Evolutionary conservation across 768 basidiomycete genomes (phyloP).

Genomic region (Phylloporus arenicola): DNA sequence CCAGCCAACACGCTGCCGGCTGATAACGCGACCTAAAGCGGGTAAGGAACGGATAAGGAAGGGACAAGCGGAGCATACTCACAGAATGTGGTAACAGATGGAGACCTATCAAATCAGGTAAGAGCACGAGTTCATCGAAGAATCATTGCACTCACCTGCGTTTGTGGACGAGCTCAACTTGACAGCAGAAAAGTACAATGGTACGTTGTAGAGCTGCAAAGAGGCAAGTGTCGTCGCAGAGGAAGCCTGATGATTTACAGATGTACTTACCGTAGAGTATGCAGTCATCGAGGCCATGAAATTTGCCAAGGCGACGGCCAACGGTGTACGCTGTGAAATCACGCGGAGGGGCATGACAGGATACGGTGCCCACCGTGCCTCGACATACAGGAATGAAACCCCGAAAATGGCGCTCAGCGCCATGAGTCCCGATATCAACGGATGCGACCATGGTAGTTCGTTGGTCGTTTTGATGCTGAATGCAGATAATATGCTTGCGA

Average conservation of each 20-base stretch:
- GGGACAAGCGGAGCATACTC: conserved; percentile 35
- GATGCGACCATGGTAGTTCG: conserved; percentile 70
- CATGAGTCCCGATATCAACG: conserved; percentile 65
- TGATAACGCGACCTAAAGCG: conserved; percentile 65
- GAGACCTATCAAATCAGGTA: conserved; percentile 45
- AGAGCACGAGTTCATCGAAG: not conserved
- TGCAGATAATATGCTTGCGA: conserved; percentile 70
- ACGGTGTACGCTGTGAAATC: conserved; percentile 70
- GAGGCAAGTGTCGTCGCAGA: conserved; percentile 2
- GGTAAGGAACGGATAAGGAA: conserved; percentile 10
- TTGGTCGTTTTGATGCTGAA: conserved; percentile 75
- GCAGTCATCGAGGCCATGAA: conserved; percentile 71
- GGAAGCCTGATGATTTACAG: not conserved
- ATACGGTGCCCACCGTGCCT: conserved; percentile 70
- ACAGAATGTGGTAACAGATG: conserved; percentile 90
- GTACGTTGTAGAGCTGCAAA: conserved; percentile 74
- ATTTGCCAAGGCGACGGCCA: conserved; percentile 77
- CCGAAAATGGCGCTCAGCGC: conserved; percentile 49
- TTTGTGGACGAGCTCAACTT: conserved; percentile 59
- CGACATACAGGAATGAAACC: conserved; percentile 66
- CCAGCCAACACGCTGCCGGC: conserved; percentile 85
- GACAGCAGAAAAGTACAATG: conserved; percentile 86
- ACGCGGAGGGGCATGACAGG: conserved; percentile 89
- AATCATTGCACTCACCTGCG: conserved; percentile 50
- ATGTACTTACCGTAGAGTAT: conserved; percentile 63